phyloP scores from a whole-genome alignment of 257 asterid genomes.

The Prunella vulgaris region DNA sequence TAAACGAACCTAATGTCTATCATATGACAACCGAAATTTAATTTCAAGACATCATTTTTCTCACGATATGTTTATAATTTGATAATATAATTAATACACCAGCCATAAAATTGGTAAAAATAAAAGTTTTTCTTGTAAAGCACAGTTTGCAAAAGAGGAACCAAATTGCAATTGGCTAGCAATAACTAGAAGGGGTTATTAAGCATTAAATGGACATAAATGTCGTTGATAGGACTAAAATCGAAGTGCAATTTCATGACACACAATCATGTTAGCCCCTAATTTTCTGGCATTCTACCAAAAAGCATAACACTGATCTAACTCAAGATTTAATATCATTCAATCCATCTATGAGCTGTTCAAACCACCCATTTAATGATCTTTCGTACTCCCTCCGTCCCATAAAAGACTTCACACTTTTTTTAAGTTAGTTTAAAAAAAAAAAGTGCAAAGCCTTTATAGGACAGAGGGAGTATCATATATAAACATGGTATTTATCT shows the following conservation, averaged over 20 bases:
- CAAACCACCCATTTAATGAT: slow-evolving; percentile 17
- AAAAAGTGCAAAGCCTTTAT: no score
- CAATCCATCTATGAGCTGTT: slow-evolving; percentile 18
- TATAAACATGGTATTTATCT: not conserved
- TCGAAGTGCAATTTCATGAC: not conserved
- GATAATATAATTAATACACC: not conserved
- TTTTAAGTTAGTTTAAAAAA: no score
- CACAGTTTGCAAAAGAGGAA: not conserved
- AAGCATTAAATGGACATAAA: slow-evolving; percentile 23
- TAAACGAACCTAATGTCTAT: not conserved
- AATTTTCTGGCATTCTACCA: not conserved
- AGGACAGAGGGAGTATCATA: no score
- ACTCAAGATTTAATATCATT: slow-evolving; percentile 7
- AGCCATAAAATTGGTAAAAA: not conserved
- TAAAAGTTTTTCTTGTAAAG: not conserved
- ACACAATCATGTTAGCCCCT: slow-evolving; percentile 16
- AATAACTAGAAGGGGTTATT: not conserved
- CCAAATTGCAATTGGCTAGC: not conserved
- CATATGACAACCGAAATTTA: not conserved
- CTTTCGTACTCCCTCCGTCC: not conserved
- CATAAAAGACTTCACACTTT: no score
- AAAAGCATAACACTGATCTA: not conserved
- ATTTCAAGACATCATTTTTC: not conserved
- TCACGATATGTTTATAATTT: not conserved
- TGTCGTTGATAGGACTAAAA: slow-evolving; percentile 1